Evolutionary conservation across 805 yeast species (phyloP).

Genomic region (Saccharomycodes ludwigii): DNA sequence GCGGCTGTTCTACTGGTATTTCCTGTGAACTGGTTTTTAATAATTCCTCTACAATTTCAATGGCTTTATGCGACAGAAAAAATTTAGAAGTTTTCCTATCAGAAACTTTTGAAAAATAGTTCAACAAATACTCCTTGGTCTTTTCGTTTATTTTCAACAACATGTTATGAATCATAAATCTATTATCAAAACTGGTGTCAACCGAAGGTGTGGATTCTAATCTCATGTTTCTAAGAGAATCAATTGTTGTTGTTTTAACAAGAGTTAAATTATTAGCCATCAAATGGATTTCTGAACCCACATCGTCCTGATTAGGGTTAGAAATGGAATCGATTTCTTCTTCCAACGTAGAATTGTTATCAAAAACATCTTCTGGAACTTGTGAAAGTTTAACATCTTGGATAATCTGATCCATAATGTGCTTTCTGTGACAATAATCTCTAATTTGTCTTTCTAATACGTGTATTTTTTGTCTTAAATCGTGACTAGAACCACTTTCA

Average conservation of each 20-base stretch:
- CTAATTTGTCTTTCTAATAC: too few species aligned
- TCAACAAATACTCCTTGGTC: conserved; percentile 35
- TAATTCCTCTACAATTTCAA: conserved; percentile 33
- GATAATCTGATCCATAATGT: too few species aligned
- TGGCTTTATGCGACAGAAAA: conserved; percentile 37
- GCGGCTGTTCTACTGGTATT: conserved; percentile 13
- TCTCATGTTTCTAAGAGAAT: conserved; percentile 22
- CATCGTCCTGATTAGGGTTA: too few species aligned
- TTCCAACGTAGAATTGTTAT: too few species aligned
- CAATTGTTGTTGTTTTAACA: conserved; percentile 15
- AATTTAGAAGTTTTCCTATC: conserved; percentile 32
- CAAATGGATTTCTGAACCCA: too few species aligned
- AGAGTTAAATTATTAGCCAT: conserved; percentile 4
- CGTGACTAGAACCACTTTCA: too few species aligned
- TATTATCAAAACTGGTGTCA: conserved; percentile 35
- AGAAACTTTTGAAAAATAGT: conserved; percentile 32
- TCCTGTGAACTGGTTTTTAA: conserved; percentile 17
- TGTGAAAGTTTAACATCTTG: too few species aligned
- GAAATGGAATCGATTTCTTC: too few species aligned
- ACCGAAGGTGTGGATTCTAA: conserved; percentile 15
- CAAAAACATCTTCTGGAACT: too few species aligned
- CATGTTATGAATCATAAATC: conserved; percentile 45
- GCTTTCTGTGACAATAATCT: too few species aligned
- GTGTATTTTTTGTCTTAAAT: not conserved
- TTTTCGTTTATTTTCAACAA: conserved; percentile 42